Evolutionary conservation across 371 early-diverging fungal genomes (phyloP), one percentile per base, ranked within the genome.

Genomic region (Apophysomyces sp.): DNA sequence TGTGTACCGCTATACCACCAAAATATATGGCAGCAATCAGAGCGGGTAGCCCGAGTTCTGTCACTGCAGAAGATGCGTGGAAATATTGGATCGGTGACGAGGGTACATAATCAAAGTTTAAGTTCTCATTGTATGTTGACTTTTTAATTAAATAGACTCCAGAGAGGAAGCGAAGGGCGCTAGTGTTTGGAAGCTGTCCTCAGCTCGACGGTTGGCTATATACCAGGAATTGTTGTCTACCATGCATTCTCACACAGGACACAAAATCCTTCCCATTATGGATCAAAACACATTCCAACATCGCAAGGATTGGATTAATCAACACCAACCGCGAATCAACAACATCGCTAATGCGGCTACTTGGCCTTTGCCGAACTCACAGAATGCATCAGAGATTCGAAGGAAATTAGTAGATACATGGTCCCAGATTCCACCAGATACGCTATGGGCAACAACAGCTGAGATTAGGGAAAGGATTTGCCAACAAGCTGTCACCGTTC

Each of bases 311-410:
- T 62, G 57, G 57, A 44, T 72, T 8, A 66, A 68, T 6, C 39
- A 56, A 16, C 66, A 60, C 15, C 3, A 51, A 0, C 37, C 66
- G 0, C 15, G 13, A 0, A 34, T 70, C 26, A 27, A 9, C 1
- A 26, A 68, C 4, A 55, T 77, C 11, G 29, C 52, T 3, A 39
- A 57, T n/a, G 66, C 72, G 0, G 6, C n/a, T 0, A 18, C 68
- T 15, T 77, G 78, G 78, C 78, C 78, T 0, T 70, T 74, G 34
- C 57, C 63, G 4, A 53, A 6, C 7, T 77, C 78, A 9, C 4
- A 15, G 0, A 8, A 29, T 15, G 27, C 57, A 1, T 58, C 68
- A 13, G 52, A 27, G 1, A 36, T 70, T 26, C 66, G 73, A n/a
- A 41, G 40, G 2, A 51, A 59, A 0, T 21, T 77, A 24, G 9